A percentile compares a stretch with the other conserved stretches of the same genome.
phyloP scores from a whole-genome alignment of 2,329 filamentous ascomycete genomes.

The Apiospora sp. region DNA sequence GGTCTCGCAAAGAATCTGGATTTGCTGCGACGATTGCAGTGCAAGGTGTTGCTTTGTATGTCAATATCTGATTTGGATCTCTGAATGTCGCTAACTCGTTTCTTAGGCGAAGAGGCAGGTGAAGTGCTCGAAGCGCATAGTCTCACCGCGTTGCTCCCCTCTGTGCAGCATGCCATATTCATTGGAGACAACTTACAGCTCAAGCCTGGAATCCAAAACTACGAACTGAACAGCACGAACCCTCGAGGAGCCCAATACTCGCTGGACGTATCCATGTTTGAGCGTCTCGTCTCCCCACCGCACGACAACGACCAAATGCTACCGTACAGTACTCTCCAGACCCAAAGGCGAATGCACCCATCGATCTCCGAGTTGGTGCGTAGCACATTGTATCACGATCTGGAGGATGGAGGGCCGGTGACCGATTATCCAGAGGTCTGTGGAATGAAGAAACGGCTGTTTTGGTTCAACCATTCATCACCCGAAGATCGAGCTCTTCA shows the following conservation, averaged over 20 bases:
- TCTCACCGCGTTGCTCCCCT: conserved; percentile 65
- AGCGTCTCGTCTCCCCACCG: conserved; percentile 56
- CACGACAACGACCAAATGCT: conserved; percentile 36
- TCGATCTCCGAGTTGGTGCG: conserved; percentile 62
- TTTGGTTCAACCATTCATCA: conserved; percentile 53
- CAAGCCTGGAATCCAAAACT: conserved; percentile 64
- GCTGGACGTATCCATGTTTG: conserved; percentile 68
- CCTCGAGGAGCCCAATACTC: conserved; percentile 56
- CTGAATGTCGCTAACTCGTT: neutral
- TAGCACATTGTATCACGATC: conserved; percentile 58
- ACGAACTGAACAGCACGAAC: conserved; percentile 60
- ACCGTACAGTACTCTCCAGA: conserved; percentile 50
- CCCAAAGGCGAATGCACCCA: conserved; percentile 68
- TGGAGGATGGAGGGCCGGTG: conserved; percentile 55
- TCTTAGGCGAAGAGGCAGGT: conserved; percentile 67
- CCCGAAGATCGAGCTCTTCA: conserved; percentile 38
- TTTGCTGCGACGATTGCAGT: conserved; percentile 55
- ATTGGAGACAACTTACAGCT: conserved; percentile 72
- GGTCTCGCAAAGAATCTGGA: conserved; percentile 62
- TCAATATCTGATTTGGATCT: neutral
- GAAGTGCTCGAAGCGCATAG: conserved; percentile 73
- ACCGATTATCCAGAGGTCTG: conserved; percentile 51
- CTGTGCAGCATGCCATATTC: conserved; percentile 66
- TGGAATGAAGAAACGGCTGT: conserved; percentile 58
- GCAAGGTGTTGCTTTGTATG: conserved; percentile 63